Evolutionary conservation across 2,329 filamentous ascomycete species (phyloP).

Genomic region (Blastomyces gilchristii): DNA sequence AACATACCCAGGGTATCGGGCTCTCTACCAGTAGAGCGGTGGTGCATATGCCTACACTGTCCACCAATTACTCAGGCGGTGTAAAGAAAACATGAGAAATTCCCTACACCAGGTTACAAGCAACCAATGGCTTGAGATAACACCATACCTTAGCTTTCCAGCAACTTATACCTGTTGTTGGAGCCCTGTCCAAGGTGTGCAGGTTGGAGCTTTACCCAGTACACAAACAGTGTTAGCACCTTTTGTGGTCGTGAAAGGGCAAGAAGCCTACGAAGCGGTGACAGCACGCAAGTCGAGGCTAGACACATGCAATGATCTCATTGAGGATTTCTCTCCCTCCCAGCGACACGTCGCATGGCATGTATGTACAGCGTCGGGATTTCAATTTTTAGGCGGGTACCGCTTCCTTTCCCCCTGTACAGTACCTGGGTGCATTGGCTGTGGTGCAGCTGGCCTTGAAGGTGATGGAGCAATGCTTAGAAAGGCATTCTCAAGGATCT

Average conservation of each 20-base stretch:
- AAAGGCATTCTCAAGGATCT: background rate
- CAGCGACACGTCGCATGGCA: background rate
- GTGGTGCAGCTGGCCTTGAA: background rate
- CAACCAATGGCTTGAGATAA: slow-evolving; percentile 7
- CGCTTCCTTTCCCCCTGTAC: no score
- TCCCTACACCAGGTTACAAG: slow-evolving; percentile 4
- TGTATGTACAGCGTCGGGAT: background rate
- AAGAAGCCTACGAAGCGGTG: background rate
- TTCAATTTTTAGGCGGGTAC: background rate
- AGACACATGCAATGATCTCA: background rate
- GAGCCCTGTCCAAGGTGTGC: slow-evolving; percentile 5
- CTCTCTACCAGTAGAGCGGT: background rate
- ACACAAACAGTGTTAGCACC: background rate
- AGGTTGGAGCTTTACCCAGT: background rate
- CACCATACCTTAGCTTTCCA: slow-evolving; percentile 6
- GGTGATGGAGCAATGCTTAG: background rate
- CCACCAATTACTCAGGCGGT: background rate
- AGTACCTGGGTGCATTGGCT: background rate
- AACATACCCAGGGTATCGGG: slow-evolving; percentile 6
- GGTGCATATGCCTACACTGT: background rate
- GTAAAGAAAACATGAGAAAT: background rate
- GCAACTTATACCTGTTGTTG: slow-evolving; percentile 1
- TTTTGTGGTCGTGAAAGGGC: background rate
- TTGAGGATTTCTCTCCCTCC: background rate
- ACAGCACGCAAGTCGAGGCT: background rate